Base-by-base conservation (phyloP, 2,329 filamentous ascomycete genomes). In the Phoma sp. region DNA sequence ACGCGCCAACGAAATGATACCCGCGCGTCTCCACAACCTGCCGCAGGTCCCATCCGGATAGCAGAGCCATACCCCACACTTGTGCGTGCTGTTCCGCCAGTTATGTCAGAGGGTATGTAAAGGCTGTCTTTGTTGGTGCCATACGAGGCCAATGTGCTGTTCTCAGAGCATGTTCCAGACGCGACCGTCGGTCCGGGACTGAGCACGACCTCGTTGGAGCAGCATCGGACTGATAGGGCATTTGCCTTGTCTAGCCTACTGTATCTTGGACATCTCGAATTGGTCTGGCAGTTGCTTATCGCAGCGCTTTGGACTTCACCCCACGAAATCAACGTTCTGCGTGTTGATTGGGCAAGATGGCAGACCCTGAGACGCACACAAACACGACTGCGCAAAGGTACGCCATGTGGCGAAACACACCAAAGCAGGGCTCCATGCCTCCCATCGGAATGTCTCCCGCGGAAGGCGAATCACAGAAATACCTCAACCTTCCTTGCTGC, bases 61-160 rank as follows among this genome's bases (percentile, higher is more conserved):
- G 46, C 49, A 29, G 43, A 37, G 53, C 45, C 45, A 51, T 37
- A 47, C 61, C 61, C 63, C 63, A 66, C 63, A 60, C 47, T 13
- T 43, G 25, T 47, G 55, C 40, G 47, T 45, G 54, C 50, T 44
- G 18, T 29, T 53, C 50, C 44, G 48, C 47, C 56, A 62, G 29
- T 65, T 65, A 62, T 60, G 63, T 66, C 61, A 66, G 46, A 47
- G 47, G 32, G 33, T 45, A 47, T 58, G 42, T 46, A 55, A 55
- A 48, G 5, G 11, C 46, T 14, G 23, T 33, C 38, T n/a, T 44
- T 2, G n/a, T 30, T 27, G 23, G 35, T 40, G 35, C n/a, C 18
- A 43, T 44, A 42, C 39, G 23, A 37, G 33, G 42, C 18, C n/a
- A 30, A 30, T 22, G 24, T 38, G 37, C 24, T 44, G 38, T 47